Evolutionary conservation across 2,329 filamentous ascomycete genomes (phyloP), one percentile per base, ranked within the genome.

Genomic region (Aureobasidium subglaciale): DNA sequence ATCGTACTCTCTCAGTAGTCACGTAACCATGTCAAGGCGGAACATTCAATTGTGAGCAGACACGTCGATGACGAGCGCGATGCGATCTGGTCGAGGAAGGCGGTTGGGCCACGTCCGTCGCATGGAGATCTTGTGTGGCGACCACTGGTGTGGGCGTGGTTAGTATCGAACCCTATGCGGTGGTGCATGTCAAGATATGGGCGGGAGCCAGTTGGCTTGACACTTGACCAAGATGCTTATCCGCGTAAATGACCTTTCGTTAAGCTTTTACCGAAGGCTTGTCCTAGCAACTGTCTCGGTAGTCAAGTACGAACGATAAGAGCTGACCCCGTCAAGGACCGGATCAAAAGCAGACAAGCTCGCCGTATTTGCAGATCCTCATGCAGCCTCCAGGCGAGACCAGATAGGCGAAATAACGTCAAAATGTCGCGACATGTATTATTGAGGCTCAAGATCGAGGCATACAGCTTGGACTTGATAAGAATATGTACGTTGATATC

Each of bases 231-330:
- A 32, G 24, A 24, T 41, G 48, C 35, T 52, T 40, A 40, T 52
- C 48, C 27, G 16, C 18, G 25, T 41, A 29, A 22, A 41, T 6
- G 13, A 25, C 25, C 24, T 22, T 25, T 41, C 35, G 25, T 41
- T 41, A 52, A 52, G 48, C 48, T 40, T 52, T 38, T 40, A 27
- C 35, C 27, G 34, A 41, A 52, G 48, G 48, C 35, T 52, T 52
- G 48, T 13, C 25, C 25, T 22, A 7, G 16, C 8, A 15, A 50
- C 1, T 37, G 46, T 50, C 46, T 38, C 46, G 46, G 32, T 27
- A 38, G n/a, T 38, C 32, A 48, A n/a, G 18, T 24, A 18, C 27
- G 6, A 11, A 34, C 20, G 43, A 48, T 48, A 48, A 48, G 43
- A 24, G 16, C 4, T 8, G 15, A 30, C 29, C 7, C 20, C 43